Conservation (phyloP, 2,329 filamentous ascomycete species). For the Colletotrichum sp. region DNA sequence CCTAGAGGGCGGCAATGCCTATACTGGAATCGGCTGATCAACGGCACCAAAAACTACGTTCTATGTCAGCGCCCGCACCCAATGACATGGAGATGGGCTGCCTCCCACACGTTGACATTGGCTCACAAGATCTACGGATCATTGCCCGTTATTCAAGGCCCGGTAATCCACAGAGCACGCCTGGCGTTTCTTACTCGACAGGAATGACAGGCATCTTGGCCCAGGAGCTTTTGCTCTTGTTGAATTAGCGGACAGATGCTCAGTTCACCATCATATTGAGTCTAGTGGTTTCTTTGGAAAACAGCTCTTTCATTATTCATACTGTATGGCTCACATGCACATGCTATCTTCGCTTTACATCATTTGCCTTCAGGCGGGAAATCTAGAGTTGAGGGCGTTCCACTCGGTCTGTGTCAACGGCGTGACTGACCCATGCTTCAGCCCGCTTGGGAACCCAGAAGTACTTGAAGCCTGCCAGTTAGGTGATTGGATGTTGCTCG, state of each 20-base stretch:
- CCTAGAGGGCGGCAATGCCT: background rate
- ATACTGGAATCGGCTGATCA: background rate
- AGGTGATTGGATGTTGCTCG: constrained; percentile 38
- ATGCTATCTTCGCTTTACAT: background rate
- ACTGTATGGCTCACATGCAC: background rate
- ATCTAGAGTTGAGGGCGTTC: constrained; percentile 30
- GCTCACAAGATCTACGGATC: background rate
- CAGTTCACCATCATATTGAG: background rate
- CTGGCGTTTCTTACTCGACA: background rate
- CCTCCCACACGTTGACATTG: background rate
- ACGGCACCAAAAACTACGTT: background rate
- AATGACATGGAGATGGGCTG: background rate
- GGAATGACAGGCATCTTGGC: background rate
- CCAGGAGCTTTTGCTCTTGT: background rate
- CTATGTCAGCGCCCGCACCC: background rate
- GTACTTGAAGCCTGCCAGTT: constrained; percentile 42
- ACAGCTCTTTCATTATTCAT: background rate
- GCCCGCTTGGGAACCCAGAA: constrained; percentile 42
- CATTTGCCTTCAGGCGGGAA: background rate
- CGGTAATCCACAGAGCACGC: background rate
- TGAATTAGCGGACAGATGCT: background rate
- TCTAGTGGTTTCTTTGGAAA: background rate
- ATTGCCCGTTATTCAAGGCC: background rate
- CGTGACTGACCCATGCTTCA: constrained; percentile 55
- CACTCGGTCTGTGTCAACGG: constrained; percentile 46